These are phyloP conservation scores for Exophiala alcalophila DNA, from an alignment of 2,329 filamentous ascomycete species.

Conservation along the genomic window DNA sequence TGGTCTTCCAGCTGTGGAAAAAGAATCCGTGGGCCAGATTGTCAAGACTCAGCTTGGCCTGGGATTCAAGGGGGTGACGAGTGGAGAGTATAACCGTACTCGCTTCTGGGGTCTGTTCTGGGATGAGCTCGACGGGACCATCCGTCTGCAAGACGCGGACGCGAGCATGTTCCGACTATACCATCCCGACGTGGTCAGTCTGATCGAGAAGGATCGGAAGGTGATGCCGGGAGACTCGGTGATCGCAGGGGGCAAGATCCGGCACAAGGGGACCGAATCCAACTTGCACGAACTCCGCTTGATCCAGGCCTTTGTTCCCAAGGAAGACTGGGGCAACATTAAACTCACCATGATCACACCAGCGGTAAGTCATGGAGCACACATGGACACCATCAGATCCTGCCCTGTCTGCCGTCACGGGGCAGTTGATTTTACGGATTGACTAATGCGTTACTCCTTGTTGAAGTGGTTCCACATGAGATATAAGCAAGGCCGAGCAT, in stretches of 20 bases:
- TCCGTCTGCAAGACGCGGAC: conserved; percentile 49
- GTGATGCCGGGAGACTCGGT: conserved; percentile 52
- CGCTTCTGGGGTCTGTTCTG: conserved; percentile 57
- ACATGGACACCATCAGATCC: neutral
- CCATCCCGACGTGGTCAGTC: conserved; percentile 60
- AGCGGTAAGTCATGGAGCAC: conserved; percentile 36
- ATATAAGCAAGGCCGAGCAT: conserved; percentile 55
- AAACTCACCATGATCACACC: conserved; percentile 67
- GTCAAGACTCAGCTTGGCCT: conserved; percentile 63
- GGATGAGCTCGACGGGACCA: conserved; percentile 54
- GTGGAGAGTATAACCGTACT: conserved; percentile 47
- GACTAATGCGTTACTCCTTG: no score
- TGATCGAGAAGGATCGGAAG: conserved; percentile 57
- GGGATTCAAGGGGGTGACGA: conserved; percentile 62
- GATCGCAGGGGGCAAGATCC: conserved; percentile 58
- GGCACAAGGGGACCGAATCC: conserved; percentile 56
- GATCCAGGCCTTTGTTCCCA: conserved; percentile 57
- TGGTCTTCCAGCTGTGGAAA: conserved; percentile 62
- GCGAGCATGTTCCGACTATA: conserved; percentile 56
- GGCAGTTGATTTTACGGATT: no score
- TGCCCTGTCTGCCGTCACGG: neutral
- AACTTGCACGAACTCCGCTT: conserved; percentile 57
- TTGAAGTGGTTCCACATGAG: conserved; percentile 63
- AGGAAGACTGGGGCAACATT: conserved; percentile 61
- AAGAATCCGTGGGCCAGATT: conserved; percentile 62